phyloP scores from a whole-genome alignment of 805 yeast genomes.

The Soucietia sequanensis region DNA sequence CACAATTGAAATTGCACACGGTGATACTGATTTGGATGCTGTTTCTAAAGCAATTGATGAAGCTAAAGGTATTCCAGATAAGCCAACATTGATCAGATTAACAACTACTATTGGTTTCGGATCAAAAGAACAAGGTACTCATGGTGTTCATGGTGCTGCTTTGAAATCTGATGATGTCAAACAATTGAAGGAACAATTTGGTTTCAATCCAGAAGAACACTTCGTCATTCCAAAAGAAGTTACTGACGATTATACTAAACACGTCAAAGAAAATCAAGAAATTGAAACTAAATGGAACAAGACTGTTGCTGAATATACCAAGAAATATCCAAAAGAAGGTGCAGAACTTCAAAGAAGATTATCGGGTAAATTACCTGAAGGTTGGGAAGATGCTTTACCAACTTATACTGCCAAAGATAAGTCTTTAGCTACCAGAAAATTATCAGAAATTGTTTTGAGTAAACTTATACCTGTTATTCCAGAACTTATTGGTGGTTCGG shows the following conservation, averaged over 20 bases:
- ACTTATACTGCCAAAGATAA: slow-evolving; percentile 66
- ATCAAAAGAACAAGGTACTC: slow-evolving; percentile 74
- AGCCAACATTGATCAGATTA: slow-evolving; percentile 82
- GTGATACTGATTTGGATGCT: slow-evolving; percentile 69
- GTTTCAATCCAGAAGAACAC: slow-evolving; percentile 75
- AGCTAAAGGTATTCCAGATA: slow-evolving; percentile 68
- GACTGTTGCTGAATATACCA: slow-evolving; percentile 53
- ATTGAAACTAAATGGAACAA: slow-evolving; percentile 56
- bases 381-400: slow-evolving; percentile 74
- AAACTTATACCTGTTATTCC: slow-evolving; percentile 61
- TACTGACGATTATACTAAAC: slow-evolving; percentile 53
- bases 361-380: slow-evolving; percentile 64
- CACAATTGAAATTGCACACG: slow-evolving; percentile 66
- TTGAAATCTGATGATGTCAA: slow-evolving; percentile 81
- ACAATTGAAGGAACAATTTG: slow-evolving; percentile 42
- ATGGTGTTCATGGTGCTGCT: slow-evolving; percentile 65
- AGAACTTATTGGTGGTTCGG: slow-evolving; percentile 89
- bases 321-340: slow-evolving; percentile 68
- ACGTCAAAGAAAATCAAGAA: slow-evolving; percentile 40
- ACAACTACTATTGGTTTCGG: slow-evolving; percentile 89
- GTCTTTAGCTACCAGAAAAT: slow-evolving; percentile 84
- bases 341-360: slow-evolving; percentile 73
- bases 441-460: slow-evolving; percentile 71
- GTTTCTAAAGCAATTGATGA: slow-evolving; percentile 66
- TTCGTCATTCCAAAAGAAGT: slow-evolving; percentile 80